These are phyloP conservation scores for Coix lacrymajobi DNA, from an alignment of 176 grass and related monocot genomes.

Conservation along the genomic window DNA sequence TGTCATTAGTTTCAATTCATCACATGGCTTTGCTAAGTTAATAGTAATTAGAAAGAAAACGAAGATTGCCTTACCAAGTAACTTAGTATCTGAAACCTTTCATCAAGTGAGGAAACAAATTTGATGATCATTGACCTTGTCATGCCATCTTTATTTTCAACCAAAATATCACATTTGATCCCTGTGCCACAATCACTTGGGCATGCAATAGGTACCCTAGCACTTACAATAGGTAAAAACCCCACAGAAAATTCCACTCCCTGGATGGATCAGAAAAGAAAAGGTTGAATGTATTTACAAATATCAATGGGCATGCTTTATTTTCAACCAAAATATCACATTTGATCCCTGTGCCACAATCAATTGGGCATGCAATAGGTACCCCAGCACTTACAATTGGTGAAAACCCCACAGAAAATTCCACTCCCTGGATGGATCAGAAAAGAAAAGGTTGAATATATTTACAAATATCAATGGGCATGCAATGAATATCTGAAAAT, in stretches of 20 bases:
- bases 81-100: slow-evolving; percentile 85
- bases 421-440: slow-evolving; percentile 39
- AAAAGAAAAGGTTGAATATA: background rate
- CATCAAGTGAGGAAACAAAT: slow-evolving; percentile 66
- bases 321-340: slow-evolving; percentile 85
- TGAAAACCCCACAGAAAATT: slow-evolving; percentile 45
- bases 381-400: slow-evolving; percentile 73
- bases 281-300: background rate
- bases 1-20: background rate
- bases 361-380: slow-evolving; percentile 79
- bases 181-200: slow-evolving; percentile 63
- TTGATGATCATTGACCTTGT: slow-evolving; percentile 64
- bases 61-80: slow-evolving; percentile 52
- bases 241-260: slow-evolving; percentile 42
- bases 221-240: slow-evolving; percentile 63
- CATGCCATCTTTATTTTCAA: slow-evolving; percentile 92
- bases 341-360: slow-evolving; percentile 57
- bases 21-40: slow-evolving; percentile 10
- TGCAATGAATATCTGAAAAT: background rate
- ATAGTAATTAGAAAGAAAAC: background rate
- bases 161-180: slow-evolving; percentile 69
- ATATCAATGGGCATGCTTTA: slow-evolving; percentile 29
- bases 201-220: slow-evolving; percentile 80
- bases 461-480: background rate
- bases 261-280: slow-evolving; percentile 23